Evolutionary conservation across 2,329 filamentous ascomycete species (phyloP).

Genomic region (Fusarium napiforme): DNA sequence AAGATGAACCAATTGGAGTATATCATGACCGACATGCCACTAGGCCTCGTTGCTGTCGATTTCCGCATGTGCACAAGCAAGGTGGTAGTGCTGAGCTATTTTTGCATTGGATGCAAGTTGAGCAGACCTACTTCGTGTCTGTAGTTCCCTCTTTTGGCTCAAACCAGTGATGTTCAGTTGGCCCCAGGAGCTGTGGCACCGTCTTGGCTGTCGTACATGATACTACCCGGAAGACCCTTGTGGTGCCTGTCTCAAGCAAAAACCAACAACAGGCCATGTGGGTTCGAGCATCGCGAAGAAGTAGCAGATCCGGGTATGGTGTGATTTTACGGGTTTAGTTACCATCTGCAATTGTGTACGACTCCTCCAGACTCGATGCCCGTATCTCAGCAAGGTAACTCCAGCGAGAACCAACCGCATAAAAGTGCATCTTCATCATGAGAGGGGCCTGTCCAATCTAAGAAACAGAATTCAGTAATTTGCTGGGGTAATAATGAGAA

Average conservation of each 20-base stretch:
- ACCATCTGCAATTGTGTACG: conserved; percentile 29
- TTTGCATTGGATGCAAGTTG: conserved; percentile 30
- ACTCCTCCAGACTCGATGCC: conserved; percentile 15
- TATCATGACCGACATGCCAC: conserved; percentile 41
- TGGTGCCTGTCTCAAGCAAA: conserved; percentile 26
- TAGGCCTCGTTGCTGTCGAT: conserved; percentile 39
- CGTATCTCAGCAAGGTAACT: conserved; percentile 37
- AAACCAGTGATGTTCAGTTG: conserved; percentile 31
- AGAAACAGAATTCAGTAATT: conserved; percentile 35
- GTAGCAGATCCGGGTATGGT: conserved; percentile 38
- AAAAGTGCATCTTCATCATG: conserved; percentile 23
- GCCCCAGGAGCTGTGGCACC: conserved; percentile 36
- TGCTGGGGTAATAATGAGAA: conserved; percentile 23
- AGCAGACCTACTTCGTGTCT: conserved; percentile 30
- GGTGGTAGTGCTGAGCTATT: conserved; percentile 42
- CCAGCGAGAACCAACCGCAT: conserved; percentile 42
- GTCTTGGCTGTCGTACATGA: conserved; percentile 39
- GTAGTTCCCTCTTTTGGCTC: conserved; percentile 34
- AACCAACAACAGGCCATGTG: conserved; percentile 40
- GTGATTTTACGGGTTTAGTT: conserved; percentile 40
- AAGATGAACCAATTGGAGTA: conserved; percentile 39
- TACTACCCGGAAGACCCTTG: conserved; percentile 34
- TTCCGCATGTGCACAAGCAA: conserved; percentile 28
- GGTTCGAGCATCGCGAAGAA: conserved; percentile 34
- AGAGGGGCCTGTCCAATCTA: conserved; percentile 42